phyloP scores from a whole-genome alignment of 2,329 filamentous ascomycete species.

The Bipolaris sorokiniana region DNA sequence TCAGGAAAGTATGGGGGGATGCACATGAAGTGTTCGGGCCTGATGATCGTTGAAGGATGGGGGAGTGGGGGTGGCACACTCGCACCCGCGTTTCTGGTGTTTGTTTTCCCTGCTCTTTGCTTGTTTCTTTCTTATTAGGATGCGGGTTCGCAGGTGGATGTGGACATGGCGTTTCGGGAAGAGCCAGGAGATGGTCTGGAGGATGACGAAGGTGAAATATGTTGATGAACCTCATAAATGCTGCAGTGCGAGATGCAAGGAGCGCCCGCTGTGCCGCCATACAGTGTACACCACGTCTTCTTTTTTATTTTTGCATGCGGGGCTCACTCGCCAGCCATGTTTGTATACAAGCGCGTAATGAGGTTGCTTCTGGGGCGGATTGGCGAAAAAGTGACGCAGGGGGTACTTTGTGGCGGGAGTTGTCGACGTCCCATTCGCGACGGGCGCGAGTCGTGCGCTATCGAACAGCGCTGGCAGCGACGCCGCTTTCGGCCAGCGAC shows the following conservation, averaged over 20 bases:
- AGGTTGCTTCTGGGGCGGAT: background rate
- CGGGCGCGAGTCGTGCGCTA: constrained; percentile 10
- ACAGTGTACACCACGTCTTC: background rate
- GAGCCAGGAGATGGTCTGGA: background rate
- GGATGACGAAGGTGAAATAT: too few relatives aligned
- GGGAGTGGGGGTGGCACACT: background rate
- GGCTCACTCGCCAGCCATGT: background rate
- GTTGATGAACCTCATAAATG: background rate
- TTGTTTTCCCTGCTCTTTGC: background rate
- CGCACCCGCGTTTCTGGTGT: background rate
- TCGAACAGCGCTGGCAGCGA: constrained; percentile 4
- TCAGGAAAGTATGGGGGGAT: too few relatives aligned
- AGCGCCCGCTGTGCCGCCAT: background rate
- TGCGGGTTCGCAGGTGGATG: too few relatives aligned
- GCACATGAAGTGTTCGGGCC: too few relatives aligned
- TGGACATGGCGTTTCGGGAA: background rate
- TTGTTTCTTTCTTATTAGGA: background rate
- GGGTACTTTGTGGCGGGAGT: constrained; percentile 6
- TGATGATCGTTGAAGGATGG: background rate
- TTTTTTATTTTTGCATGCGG: background rate
- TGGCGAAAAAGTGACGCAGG: constrained; percentile 2
- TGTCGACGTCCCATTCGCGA: constrained; percentile 5
- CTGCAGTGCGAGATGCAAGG: background rate
- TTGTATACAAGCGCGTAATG: background rate
- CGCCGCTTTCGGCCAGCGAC: constrained; percentile 13